These are phyloP conservation scores for Lipomyces spencermartinsiae DNA, from an alignment of 805 yeast genomes.

Conservation along the genomic window DNA sequence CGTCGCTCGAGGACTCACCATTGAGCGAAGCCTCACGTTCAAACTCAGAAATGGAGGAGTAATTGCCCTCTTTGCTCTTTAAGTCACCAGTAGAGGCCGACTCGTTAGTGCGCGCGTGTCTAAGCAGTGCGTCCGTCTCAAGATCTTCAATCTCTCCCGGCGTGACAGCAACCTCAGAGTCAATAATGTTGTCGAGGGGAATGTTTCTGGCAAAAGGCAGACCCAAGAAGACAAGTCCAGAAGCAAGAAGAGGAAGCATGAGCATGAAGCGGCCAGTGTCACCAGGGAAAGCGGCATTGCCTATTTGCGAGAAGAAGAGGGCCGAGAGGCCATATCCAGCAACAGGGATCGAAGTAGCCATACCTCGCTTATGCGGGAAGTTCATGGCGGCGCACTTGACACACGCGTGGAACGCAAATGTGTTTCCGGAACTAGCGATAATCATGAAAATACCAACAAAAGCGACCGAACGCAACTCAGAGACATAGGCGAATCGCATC, in stretches of 20 bases:
- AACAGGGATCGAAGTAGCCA: slow-evolving; percentile 77
- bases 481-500: slow-evolving; percentile 58
- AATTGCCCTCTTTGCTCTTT: slow-evolving; percentile 19
- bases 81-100: slow-evolving; percentile 12
- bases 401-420: slow-evolving; percentile 66
- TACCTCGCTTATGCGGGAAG: slow-evolving; percentile 70
- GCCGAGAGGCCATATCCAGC: slow-evolving; percentile 80
- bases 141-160: slow-evolving; percentile 23
- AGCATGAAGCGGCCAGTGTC: slow-evolving; percentile 58
- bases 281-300: slow-evolving; percentile 60
- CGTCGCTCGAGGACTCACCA: slow-evolving; percentile 15
- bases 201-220: slow-evolving; percentile 38
- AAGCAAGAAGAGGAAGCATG: slow-evolving; percentile 36
- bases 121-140: slow-evolving; percentile 35
- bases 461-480: slow-evolving; percentile 47
- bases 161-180: slow-evolving; percentile 23
- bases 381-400: slow-evolving; percentile 76
- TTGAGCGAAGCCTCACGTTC: slow-evolving; percentile 13
- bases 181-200: slow-evolving; percentile 28
- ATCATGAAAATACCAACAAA: slow-evolving; percentile 55
- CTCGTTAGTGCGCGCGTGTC: slow-evolving; percentile 20
- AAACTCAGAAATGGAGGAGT: slow-evolving; percentile 32
- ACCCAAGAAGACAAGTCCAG: slow-evolving; percentile 38
- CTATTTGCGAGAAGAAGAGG: slow-evolving; percentile 64
- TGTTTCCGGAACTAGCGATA: slow-evolving; percentile 71